Evolutionary conservation across 495 filamentous ascomycete genomes (phyloP).

Genomic region (Hypoxylon crocopeplum): DNA sequence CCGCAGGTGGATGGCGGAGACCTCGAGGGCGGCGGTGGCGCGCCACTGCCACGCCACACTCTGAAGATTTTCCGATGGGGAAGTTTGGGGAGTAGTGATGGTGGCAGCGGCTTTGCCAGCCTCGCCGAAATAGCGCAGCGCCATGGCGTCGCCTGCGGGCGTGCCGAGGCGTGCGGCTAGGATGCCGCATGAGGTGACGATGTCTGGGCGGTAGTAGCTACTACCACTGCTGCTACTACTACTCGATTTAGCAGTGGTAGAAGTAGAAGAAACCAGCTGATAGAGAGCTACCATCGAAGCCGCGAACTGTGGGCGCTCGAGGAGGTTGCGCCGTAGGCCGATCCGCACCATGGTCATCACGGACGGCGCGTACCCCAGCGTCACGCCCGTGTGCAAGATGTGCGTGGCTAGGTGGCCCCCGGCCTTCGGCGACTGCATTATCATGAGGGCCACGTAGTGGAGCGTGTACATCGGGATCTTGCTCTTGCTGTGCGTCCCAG

Average conservation of each 20-base stretch:
- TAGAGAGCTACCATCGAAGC: slow-evolving; percentile 3
- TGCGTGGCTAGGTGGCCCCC: slow-evolving; percentile 8
- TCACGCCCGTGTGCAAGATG: slow-evolving; percentile 20
- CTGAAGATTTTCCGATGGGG: background rate
- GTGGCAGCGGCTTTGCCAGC: background rate
- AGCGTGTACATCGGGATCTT: slow-evolving; percentile 20
- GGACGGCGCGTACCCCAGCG: slow-evolving; percentile 23
- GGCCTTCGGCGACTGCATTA: background rate
- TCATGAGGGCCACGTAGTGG: slow-evolving; percentile 17
- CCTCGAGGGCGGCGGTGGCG: slow-evolving; percentile 32
- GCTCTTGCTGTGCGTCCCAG: background rate
- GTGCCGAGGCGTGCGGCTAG: slow-evolving; percentile 1
- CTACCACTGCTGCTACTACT: background rate
- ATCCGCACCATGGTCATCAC: slow-evolving; percentile 15
- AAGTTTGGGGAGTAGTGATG: background rate
- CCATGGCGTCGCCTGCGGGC: slow-evolving; percentile 1
- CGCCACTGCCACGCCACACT: slow-evolving; percentile 42
- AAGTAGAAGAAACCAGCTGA: background rate
- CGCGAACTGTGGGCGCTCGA: slow-evolving; percentile 21
- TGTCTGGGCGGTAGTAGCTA: slow-evolving; percentile 24
- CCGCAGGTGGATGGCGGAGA: slow-evolving; percentile 30
- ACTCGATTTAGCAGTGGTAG: background rate
- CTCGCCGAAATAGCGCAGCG: slow-evolving; percentile 12
- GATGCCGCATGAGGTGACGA: too few species aligned
- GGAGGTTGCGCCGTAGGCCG: background rate